These are phyloP conservation scores for Aspergillus heteromorphus DNA, from an alignment of 495 filamentous ascomycete genomes.

Conservation along the genomic window DNA sequence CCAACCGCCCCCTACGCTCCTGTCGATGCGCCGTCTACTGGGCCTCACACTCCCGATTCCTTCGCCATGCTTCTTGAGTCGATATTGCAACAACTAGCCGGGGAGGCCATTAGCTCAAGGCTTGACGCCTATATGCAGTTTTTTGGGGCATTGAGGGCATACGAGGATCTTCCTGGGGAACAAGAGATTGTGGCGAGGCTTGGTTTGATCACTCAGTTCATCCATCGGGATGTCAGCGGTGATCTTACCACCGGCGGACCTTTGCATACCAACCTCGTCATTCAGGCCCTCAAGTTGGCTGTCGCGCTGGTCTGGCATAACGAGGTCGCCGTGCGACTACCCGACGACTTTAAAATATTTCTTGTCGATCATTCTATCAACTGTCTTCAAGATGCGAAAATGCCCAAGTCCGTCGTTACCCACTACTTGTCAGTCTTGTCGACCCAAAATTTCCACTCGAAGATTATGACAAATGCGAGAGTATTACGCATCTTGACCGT, in stretches of 20 bases:
- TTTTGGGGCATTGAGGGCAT: slow-evolving; percentile 66
- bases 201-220: slow-evolving; percentile 65
- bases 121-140: slow-evolving; percentile 85
- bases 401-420: slow-evolving; percentile 70
- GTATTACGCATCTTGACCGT: slow-evolving; percentile 60
- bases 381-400: slow-evolving; percentile 55
- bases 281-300: slow-evolving; percentile 70
- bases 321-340: slow-evolving; percentile 55
- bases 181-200: slow-evolving; percentile 71
- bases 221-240: slow-evolving; percentile 66
- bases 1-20: slow-evolving; percentile 42
- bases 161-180: slow-evolving; percentile 67
- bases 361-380: slow-evolving; percentile 73
- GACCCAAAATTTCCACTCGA: slow-evolving; percentile 68
- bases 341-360: slow-evolving; percentile 72
- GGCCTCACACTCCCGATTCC: slow-evolving; percentile 33
- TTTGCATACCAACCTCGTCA: slow-evolving; percentile 59
- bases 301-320: slow-evolving; percentile 65
- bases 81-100: slow-evolving; percentile 69
- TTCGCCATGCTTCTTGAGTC: slow-evolving; percentile 77
- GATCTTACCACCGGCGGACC: slow-evolving; percentile 27
- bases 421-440: slow-evolving; percentile 73
- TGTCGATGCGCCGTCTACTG: slow-evolving; percentile 31
- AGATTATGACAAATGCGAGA: slow-evolving; percentile 65
- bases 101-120: slow-evolving; percentile 58